These are phyloP conservation scores for Ophiostoma sp. DNA, from an alignment of 2,329 filamentous ascomycete genomes.

Conservation along the genomic window DNA sequence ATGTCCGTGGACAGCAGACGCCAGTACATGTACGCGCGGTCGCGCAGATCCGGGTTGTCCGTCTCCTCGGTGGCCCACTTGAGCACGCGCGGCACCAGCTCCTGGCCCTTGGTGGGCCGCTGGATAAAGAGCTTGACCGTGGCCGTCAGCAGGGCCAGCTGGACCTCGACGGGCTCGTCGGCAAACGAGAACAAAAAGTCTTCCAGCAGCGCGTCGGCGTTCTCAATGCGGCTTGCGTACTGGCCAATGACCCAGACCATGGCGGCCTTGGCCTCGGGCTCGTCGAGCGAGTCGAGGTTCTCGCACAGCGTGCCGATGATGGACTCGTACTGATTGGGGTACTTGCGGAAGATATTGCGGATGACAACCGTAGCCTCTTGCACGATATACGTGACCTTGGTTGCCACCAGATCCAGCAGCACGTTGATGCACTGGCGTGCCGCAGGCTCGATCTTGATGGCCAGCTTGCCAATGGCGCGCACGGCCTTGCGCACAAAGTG, in stretches of 20 bases:
- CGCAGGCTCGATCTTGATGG: conserved; percentile 97
- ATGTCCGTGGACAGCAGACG: conserved; percentile 89
- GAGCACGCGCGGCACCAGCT: conserved; percentile 86
- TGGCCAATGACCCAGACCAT: conserved; percentile 99
- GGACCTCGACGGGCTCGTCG: conserved; percentile 92
- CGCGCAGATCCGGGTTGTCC: conserved; percentile 94
- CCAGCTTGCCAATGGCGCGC: conserved; percentile 92
- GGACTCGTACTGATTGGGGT: conserved; percentile 96
- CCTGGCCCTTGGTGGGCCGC: conserved; percentile 86
- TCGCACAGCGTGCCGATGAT: conserved; percentile 96
- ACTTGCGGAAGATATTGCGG: conserved; percentile 98
- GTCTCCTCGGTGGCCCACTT: conserved; percentile 99
- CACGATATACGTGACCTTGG: conserved; percentile 98
- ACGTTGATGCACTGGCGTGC: conserved; percentile 88
- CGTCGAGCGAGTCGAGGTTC: conserved; percentile 91
- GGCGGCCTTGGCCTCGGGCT: conserved; percentile 94
- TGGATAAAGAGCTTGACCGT: conserved; percentile 98
- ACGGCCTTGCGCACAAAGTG: conserved; percentile 98
- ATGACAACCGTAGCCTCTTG: conserved; percentile 99
- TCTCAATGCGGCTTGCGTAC: conserved; percentile 95
- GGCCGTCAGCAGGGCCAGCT: conserved; percentile 87
- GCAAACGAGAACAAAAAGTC: conserved; percentile 92
- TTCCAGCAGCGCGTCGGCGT: conserved; percentile 86
- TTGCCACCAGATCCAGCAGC: conserved; percentile 85
- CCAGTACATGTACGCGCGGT: conserved; percentile 99